A percentile compares a stretch with the other conserved stretches of the same genome.
These are phyloP conservation scores for Cynara cardunculus DNA, from an alignment of 129 eudicot genomes.

Conservation along the genomic window DNA sequence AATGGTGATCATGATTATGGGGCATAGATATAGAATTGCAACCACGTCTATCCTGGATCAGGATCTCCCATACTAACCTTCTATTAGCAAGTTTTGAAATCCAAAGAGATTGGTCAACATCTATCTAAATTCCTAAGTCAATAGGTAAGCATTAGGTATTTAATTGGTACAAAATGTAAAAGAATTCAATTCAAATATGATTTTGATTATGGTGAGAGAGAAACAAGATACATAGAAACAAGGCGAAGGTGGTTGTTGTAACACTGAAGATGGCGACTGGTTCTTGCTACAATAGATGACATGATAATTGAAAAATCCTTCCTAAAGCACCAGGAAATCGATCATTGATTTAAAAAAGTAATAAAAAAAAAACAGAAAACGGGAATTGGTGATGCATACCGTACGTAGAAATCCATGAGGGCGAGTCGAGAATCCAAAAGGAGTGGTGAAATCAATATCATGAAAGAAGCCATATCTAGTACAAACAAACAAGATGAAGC, in stretches of 20 bases:
- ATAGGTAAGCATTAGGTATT: neutral
- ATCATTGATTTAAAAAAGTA: neutral
- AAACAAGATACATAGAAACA: slow-evolving; percentile 47
- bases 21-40: neutral
- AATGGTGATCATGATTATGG: neutral
- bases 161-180: neutral
- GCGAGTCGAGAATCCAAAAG: slow-evolving; percentile 6
- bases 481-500: too few relatives aligned
- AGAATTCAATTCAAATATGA: neutral
- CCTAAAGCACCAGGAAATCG: slow-evolving; percentile 1
- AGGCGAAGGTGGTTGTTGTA: slow-evolving; percentile 56
- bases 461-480: neutral
- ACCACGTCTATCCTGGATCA: neutral
- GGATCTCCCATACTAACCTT: slow-evolving; percentile 5
- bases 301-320: slow-evolving; percentile 32
- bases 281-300: slow-evolving; percentile 52
- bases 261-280: slow-evolving; percentile 54
- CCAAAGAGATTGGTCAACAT: neutral
- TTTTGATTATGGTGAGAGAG: neutral
- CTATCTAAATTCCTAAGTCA: too few relatives aligned
- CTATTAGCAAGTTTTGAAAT: neutral
- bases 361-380: neutral
- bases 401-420: slow-evolving; percentile 23
- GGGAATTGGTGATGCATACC: neutral
- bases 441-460: slow-evolving; percentile 15